Percentiles rank a stretch among this genome's conserved stretches.
Evolutionary conservation across 2,329 filamentous ascomycete species (phyloP).

Genomic region (Ampelomyces quisqualis): DNA sequence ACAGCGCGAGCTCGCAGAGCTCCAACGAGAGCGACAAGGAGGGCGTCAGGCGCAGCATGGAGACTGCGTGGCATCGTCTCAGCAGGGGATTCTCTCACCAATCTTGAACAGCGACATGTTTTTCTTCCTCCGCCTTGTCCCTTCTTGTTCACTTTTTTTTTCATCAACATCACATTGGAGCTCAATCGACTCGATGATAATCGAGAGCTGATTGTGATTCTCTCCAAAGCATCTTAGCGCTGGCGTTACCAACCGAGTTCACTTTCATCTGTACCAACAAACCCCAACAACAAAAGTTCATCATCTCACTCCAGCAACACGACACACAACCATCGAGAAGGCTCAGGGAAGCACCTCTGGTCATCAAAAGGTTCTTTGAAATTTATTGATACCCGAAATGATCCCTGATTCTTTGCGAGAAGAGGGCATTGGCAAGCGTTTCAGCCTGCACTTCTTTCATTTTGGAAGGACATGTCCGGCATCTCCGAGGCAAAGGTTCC

Average conservation of each 20-base stretch:
- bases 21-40: slow-evolving; percentile 5
- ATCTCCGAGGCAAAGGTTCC: too few relatives aligned
- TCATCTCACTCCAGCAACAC: neutral
- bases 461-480: too few relatives aligned
- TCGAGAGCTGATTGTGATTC: slow-evolving; percentile 46
- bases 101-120: too few relatives aligned
- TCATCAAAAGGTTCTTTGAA: too few relatives aligned
- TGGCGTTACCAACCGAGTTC: slow-evolving; percentile 19
- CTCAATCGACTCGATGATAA: neutral
- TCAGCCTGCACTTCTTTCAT: too few relatives aligned
- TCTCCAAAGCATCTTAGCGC: slow-evolving; percentile 44
- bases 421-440: too few relatives aligned
- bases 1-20: slow-evolving; percentile 30
- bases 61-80: slow-evolving; percentile 39
- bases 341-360: too few relatives aligned
- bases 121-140: too few relatives aligned
- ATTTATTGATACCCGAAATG: too few relatives aligned
- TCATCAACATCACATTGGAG: neutral
- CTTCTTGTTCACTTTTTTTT: slow-evolving; percentile 8
- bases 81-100: slow-evolving; percentile 38
- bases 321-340: neutral
- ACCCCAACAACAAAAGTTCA: slow-evolving; percentile 1
- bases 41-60: slow-evolving; percentile 19
- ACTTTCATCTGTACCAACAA: neutral
- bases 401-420: too few relatives aligned